These are phyloP conservation scores for Zasmidium cellare DNA, from an alignment of 2,329 filamentous ascomycete species.

Conservation along the genomic window DNA sequence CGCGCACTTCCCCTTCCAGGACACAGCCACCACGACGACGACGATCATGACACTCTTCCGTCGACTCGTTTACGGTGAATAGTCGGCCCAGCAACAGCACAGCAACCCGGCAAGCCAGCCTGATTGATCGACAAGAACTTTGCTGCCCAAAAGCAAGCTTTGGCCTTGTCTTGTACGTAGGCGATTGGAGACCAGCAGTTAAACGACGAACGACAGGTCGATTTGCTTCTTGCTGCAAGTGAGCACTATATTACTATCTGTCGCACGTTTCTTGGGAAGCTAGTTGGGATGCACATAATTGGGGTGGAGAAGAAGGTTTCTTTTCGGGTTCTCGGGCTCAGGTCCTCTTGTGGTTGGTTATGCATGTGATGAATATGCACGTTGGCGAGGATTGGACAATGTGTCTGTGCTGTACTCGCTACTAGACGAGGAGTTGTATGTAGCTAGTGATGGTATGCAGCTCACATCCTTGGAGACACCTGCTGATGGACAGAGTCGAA, in stretches of 20 bases:
- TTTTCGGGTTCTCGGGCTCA: neutral
- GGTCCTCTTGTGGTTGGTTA: neutral
- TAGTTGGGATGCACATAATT: no score
- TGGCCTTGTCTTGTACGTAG: neutral
- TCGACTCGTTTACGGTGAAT: neutral
- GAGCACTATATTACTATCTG: neutral
- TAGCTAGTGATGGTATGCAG: no score
- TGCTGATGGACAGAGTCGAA: no score
- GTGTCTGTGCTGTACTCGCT: neutral
- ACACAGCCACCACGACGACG: no score
- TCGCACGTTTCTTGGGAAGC: no score
- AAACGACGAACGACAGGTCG: no score
- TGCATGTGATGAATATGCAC: neutral
- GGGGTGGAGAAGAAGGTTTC: neutral
- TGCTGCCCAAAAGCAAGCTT: neutral
- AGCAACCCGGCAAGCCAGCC: neutral
- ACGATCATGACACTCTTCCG: neutral
- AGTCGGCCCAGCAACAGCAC: neutral
- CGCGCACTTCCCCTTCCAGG: no score
- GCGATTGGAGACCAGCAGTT: neutral
- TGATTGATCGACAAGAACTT: neutral
- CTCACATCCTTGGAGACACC: no score
- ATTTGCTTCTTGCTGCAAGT: no score
- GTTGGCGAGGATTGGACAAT: neutral
- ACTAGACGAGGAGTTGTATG: no score